These are phyloP conservation scores for Dothideomycetes sp. DNA, from an alignment of 2,329 filamentous ascomycete species.

Conservation along the genomic window DNA sequence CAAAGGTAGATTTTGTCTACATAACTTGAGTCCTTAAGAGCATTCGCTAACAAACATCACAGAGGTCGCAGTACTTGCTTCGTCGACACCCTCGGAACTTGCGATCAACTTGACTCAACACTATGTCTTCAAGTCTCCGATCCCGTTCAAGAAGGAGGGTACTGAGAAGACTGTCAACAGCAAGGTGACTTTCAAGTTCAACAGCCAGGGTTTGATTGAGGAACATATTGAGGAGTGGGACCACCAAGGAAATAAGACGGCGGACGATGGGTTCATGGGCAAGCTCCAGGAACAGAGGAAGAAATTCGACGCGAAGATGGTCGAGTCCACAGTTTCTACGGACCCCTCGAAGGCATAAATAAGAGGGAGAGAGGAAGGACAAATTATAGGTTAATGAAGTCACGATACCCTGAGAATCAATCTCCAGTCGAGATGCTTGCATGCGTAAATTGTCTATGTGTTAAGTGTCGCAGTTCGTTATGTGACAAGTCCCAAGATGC, in stretches of 20 bases:
- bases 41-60: neutral
- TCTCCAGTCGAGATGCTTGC: too few species aligned
- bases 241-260: slow-evolving; percentile 20
- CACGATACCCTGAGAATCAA: neutral
- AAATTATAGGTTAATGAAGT: neutral
- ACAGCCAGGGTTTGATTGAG: slow-evolving; percentile 19
- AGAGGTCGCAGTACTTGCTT: slow-evolving; percentile 14
- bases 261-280: slow-evolving; percentile 22
- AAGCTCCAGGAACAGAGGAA: slow-evolving; percentile 22
- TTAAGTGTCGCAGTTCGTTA: too few species aligned
- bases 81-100: slow-evolving; percentile 15
- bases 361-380: neutral
- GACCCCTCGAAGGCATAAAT: slow-evolving; percentile 15
- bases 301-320: slow-evolving; percentile 21
- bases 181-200: slow-evolving; percentile 21
- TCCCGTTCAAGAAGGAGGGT: slow-evolving; percentile 14
- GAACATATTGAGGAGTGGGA: slow-evolving; percentile 24
- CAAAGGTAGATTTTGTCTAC: slow-evolving; percentile 6
- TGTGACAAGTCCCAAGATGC: too few species aligned
- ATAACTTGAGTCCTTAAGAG: neutral
- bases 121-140: slow-evolving; percentile 23
- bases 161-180: slow-evolving; percentile 20
- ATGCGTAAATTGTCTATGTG: too few species aligned
- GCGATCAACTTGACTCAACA: slow-evolving; percentile 22
- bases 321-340: slow-evolving; percentile 19